Conservation (phyloP, 768 basidiomycete species). For the Xerocomellus amylosporus region DNA sequence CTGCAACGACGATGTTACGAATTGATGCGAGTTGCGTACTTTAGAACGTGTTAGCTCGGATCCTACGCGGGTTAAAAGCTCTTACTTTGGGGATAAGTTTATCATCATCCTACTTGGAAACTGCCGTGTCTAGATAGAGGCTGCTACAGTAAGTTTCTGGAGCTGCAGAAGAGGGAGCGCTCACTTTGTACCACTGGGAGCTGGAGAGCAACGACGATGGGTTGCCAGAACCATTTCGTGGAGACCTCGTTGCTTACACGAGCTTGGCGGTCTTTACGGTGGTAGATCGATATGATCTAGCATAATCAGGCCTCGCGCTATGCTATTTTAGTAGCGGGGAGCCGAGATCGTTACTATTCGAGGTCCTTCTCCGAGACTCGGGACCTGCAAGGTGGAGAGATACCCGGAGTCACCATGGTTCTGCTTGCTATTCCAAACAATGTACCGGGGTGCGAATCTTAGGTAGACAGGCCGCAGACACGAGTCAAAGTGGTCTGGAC, state of each 20-base stretch:
- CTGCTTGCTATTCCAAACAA: neutral
- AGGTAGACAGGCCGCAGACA: neutral
- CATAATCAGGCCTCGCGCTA: slow-evolving; percentile 7
- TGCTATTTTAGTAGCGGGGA: slow-evolving; percentile 1
- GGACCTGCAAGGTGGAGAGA: neutral
- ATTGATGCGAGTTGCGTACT: slow-evolving; percentile 12
- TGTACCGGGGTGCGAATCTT: neutral
- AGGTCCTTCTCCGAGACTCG: neutral
- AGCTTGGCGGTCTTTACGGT: slow-evolving; percentile 8
- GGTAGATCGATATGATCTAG: slow-evolving; percentile 21
- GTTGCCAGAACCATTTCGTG: slow-evolving; percentile 7
- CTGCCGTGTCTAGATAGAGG: neutral
- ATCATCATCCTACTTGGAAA: slow-evolving; percentile 4
- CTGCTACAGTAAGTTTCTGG: neutral
- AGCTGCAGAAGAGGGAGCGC: neutral
- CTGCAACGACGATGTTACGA: slow-evolving; percentile 29
- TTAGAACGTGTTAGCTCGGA: slow-evolving; percentile 6
- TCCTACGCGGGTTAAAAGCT: neutral
- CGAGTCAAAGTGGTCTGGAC: neutral
- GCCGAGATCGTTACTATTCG: neutral
- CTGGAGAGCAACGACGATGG: slow-evolving; percentile 4
- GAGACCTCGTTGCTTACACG: slow-evolving; percentile 24
- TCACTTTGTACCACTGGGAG: slow-evolving; percentile 5
- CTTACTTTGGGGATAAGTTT: slow-evolving; percentile 6
- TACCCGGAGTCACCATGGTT: too few species aligned